Base-by-base conservation (phyloP, 163 green algal species). In the Scenedesmus sp. region DNA sequence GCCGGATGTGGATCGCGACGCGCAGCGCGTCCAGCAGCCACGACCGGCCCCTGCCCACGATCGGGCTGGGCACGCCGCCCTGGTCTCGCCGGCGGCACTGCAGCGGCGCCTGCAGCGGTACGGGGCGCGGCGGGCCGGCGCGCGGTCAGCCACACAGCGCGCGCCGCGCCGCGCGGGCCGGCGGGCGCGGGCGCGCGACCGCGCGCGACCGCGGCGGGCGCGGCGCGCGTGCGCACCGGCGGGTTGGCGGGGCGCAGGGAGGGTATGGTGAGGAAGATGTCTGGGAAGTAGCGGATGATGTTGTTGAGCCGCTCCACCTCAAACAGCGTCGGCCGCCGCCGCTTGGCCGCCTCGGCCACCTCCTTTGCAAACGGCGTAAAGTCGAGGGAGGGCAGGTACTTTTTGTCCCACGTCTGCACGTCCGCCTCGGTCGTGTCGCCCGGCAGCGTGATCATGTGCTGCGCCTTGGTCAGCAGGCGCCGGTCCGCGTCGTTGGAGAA, bases 201-300 rank as follows among this genome's bases (percentile, higher is more conserved):
- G n/a, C n/a, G n/a, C n/a, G n/a, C n/a, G n/a, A n/a, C n/a, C n/a
- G n/a, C n/a, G n/a, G n/a, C n/a, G n/a, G n/a, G n/a, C n/a, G n/a
- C n/a, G n/a, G n/a, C n/a, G n/a, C n/a, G n/a, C n/a, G n/a, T n/a
- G 33, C 64, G 60, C 45, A 74, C 64, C 44, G 64, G 64, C 4
- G 64, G 64, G 31, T 42, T 51, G n/a, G 45, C 53, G 15, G 64
- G 64, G 28, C 64, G 45, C 26, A 74, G 26, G 5, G 47, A 45
- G 47, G 64, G 64, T 14, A 74, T 62, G 64, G 64, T 50, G 45
- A 62, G 51, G 26, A 74, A 74, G 5, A 74, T 60, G 64, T 74
- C 64, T 15, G 64, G 64, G 26, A 62, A 34, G 45, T 60, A 44
- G 26, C 64, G 51, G 3, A 74, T 26, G 17, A 74, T n/a, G 15